These are phyloP conservation scores for Piper betle DNA, from an alignment of 164 flowering plant species.

Conservation along the genomic window DNA sequence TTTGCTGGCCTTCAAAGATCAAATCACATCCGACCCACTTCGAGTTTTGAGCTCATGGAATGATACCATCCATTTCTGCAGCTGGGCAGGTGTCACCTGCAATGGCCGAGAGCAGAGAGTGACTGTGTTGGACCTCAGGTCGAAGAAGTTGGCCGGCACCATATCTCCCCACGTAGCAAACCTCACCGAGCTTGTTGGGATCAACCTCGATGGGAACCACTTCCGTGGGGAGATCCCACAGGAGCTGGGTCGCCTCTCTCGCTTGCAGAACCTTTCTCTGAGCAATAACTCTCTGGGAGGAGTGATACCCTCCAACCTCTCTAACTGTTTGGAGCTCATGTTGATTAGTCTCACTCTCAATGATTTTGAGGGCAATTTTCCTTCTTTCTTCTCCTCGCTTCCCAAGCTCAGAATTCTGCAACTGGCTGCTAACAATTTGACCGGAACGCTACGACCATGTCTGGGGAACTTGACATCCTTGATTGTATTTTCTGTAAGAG, in stretches of 20 bases:
- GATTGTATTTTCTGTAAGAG: too few species aligned
- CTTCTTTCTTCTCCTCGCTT: slow-evolving; percentile 17
- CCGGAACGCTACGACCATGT: slow-evolving; percentile 27
- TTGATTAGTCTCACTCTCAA: slow-evolving; percentile 18
- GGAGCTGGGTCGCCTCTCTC: slow-evolving; percentile 18
- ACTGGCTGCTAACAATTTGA: slow-evolving; percentile 16
- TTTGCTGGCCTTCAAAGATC: slow-evolving; percentile 9
- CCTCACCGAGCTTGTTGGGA: slow-evolving; percentile 24
- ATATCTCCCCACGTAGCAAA: slow-evolving; percentile 30
- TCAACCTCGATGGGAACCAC: slow-evolving; percentile 25
- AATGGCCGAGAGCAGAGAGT: slow-evolving; percentile 25
- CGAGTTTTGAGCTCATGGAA: too few species aligned
- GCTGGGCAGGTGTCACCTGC: too few species aligned
- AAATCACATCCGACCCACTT: slow-evolving; percentile 7
- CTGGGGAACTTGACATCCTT: slow-evolving; percentile 24
- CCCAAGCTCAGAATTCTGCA: slow-evolving; percentile 16
- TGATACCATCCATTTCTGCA: too few species aligned
- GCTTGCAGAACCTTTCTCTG: slow-evolving; percentile 19
- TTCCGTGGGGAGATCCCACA: slow-evolving; percentile 22
- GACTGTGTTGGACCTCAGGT: slow-evolving; percentile 13
- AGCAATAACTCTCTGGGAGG: slow-evolving; percentile 26
- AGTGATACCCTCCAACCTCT: slow-evolving; percentile 18
- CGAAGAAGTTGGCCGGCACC: slow-evolving; percentile 14
- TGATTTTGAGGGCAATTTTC: slow-evolving; percentile 24
- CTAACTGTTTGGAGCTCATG: slow-evolving; percentile 10